These are phyloP conservation scores for Solanum aculeatissimum DNA, from an alignment of 305 asterid species.

Conservation along the genomic window DNA sequence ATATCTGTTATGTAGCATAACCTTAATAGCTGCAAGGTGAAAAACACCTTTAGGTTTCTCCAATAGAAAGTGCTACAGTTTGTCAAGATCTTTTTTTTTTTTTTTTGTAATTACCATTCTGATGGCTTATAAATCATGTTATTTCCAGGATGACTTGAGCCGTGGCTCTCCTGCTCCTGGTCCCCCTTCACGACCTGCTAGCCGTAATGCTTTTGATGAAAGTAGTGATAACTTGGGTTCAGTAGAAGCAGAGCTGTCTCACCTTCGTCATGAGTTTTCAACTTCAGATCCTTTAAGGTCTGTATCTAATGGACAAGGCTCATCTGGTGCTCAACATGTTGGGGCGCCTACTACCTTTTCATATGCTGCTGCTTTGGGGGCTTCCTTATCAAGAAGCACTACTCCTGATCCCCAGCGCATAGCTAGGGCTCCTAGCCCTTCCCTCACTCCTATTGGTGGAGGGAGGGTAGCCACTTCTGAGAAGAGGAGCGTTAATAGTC, in stretches of 20 bases:
- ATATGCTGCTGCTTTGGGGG: constrained; percentile 75
- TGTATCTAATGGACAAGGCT: constrained; percentile 28
- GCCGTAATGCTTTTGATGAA: constrained; percentile 60
- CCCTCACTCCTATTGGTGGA: constrained; percentile 70
- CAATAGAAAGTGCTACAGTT: background rate
- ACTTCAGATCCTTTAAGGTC: constrained; percentile 31
- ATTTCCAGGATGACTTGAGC: constrained; percentile 56
- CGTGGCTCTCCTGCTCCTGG: constrained; percentile 40
- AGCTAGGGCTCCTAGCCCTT: constrained; percentile 75
- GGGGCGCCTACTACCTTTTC: constrained; percentile 51
- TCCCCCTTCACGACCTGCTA: constrained; percentile 66
- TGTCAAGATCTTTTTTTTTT: background rate
- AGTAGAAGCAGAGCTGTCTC: constrained; percentile 57
- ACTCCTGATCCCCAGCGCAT: constrained; percentile 73
- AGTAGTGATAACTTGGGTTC: constrained; percentile 27
- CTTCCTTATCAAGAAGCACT: constrained; percentile 69
- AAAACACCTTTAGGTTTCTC: background rate
- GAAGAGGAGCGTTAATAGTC: constrained; percentile 40
- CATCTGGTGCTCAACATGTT: constrained; percentile 37
- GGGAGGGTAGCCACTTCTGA: constrained; percentile 41
- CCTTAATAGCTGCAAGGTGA: background rate
- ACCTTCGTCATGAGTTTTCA: constrained; percentile 32
- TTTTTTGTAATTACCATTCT: background rate
- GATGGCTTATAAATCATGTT: background rate
- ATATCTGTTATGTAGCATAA: background rate